Percentiles rank a stretch among this genome's conserved stretches.
Evolutionary conservation across 164 flowering plant species (phyloP).

Genomic region (Macadamia tetraphylla): DNA sequence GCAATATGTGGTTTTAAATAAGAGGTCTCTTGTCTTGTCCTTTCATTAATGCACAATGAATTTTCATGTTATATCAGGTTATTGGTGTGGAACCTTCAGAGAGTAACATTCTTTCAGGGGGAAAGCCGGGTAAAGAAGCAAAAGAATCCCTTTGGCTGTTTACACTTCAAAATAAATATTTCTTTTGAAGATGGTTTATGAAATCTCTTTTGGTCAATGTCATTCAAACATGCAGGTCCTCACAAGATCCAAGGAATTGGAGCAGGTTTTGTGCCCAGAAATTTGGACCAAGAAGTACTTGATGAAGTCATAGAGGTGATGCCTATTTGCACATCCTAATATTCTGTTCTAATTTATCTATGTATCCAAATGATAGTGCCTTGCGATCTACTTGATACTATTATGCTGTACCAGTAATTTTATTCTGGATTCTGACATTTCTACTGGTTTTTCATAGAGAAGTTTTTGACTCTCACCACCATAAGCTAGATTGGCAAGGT

Average conservation of each 20-base stretch:
- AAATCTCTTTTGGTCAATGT: not conserved
- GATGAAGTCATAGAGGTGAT: slow-evolving; percentile 84
- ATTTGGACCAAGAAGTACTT: slow-evolving; percentile 60
- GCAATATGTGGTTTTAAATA: no score
- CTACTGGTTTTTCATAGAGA: not conserved
- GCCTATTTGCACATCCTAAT: not conserved
- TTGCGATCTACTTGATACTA: not conserved
- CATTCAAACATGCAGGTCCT: slow-evolving; percentile 56
- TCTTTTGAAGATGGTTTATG: slow-evolving; percentile 1
- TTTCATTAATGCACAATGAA: not conserved
- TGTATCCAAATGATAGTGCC: not conserved
- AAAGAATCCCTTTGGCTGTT: not conserved
- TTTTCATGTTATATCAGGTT: slow-evolving; percentile 40
- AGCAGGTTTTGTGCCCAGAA: slow-evolving; percentile 92
- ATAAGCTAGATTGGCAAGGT: not conserved
- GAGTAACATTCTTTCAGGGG: slow-evolving; percentile 90
- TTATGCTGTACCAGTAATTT: not conserved
- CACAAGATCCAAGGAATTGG: slow-evolving; percentile 99
- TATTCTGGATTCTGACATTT: no score
- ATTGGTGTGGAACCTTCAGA: slow-evolving; percentile 92
- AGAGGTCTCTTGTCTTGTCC: not conserved
- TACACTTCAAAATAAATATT: not conserved
- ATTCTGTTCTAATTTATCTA: not conserved
- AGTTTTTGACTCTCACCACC: not conserved
- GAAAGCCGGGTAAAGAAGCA: slow-evolving; percentile 72